Evolutionary conservation across 192 early-diverging fungal genomes (phyloP), one percentile per base, ranked within the genome.

Genomic region (Spizellomyces sp.): DNA sequence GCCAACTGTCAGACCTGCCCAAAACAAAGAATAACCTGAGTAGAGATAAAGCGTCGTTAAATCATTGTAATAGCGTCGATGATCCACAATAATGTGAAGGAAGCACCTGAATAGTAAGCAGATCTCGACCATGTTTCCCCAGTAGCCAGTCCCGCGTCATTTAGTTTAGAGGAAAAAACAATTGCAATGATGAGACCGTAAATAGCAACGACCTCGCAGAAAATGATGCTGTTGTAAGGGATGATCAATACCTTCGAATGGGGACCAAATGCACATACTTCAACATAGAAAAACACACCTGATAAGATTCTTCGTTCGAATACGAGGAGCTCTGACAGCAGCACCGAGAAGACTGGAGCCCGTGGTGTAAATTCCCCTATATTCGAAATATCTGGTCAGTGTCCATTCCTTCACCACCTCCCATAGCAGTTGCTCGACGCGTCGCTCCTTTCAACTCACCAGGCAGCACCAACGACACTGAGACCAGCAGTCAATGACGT

Each of bases 131-230:
- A 74, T 27, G 63, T 66, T 6, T 56, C 64, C 0, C 71, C 71
- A 19, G 46, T 45, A 12, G 52, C 62, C 15, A 74, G 62, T 48
- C 74, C 84, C 5, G 87, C 84, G 21, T 65, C 71, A 41, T 83
- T 84, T 9, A 97, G 73, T 76, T 96, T 96, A 9, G 93, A 84
- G 8, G 92, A 92, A 76, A 95, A 97, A 45, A 99, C 94, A 71
- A 99, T 99, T 21, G 95, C 93, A 88, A 99, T 96, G 73, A 99
- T 98, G 27, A 99, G 86, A 64, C 96, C 96, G 83, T 99, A 99
- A 70, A 99, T 99, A 69, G 95, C 96, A 9, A 99, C 96, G 58
- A 98, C 97, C 83, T 99, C 97, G 82, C 95, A 99, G 75, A 99
- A 99, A 77, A 98, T 99, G 70, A 99, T 96, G 73, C 93, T 90